Conservation (phyloP, 1,139 yeast genomes). For the Suzukiozyma palmioleophila region DNA sequence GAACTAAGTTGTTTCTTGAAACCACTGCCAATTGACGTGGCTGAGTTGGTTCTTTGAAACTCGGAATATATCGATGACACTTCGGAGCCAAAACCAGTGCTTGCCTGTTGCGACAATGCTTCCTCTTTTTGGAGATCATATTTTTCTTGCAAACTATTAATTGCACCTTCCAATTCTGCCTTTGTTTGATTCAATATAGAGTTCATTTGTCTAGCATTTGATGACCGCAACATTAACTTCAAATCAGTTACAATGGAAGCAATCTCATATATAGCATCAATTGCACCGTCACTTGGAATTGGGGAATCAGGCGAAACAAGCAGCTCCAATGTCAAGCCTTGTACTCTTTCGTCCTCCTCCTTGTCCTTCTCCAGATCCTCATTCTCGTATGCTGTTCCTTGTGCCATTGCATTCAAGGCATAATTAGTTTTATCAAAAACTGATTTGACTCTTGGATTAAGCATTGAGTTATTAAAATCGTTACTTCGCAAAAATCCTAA, state of each 20-base stretch:
- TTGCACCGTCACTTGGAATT: slow-evolving; percentile 48
- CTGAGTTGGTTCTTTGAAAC: slow-evolving; percentile 6
- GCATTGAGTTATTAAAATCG: slow-evolving; percentile 12
- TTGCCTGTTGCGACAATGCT: slow-evolving; percentile 4
- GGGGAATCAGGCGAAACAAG: slow-evolving; percentile 50
- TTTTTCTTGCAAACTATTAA: slow-evolving; percentile 16
- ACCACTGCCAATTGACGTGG: slow-evolving; percentile 4
- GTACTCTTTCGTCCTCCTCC: slow-evolving; percentile 11
- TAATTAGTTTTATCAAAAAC: slow-evolving; percentile 27
- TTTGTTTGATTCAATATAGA: slow-evolving; percentile 35
- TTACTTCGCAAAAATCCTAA: slow-evolving; percentile 27
- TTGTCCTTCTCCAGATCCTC: slow-evolving; percentile 12
- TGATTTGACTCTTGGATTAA: slow-evolving; percentile 35
- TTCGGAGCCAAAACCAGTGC: slow-evolving; percentile 3
- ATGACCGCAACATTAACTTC: slow-evolving; percentile 58
- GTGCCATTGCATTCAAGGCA: slow-evolving; percentile 11
- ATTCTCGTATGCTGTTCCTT: slow-evolving; percentile 6
- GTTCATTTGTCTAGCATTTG: slow-evolving; percentile 58
- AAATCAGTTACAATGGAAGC: slow-evolving; percentile 60
- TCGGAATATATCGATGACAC: slow-evolving; percentile 3
- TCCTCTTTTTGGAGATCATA: slow-evolving; percentile 12
- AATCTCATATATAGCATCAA: slow-evolving; percentile 57
- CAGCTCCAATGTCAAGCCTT: slow-evolving; percentile 43
- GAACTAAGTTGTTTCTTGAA: neutral
- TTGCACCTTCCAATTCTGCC: slow-evolving; percentile 20